Conservation (phyloP, 352 stramenopile genomes). For the Thraustochytrium aureum region DNA sequence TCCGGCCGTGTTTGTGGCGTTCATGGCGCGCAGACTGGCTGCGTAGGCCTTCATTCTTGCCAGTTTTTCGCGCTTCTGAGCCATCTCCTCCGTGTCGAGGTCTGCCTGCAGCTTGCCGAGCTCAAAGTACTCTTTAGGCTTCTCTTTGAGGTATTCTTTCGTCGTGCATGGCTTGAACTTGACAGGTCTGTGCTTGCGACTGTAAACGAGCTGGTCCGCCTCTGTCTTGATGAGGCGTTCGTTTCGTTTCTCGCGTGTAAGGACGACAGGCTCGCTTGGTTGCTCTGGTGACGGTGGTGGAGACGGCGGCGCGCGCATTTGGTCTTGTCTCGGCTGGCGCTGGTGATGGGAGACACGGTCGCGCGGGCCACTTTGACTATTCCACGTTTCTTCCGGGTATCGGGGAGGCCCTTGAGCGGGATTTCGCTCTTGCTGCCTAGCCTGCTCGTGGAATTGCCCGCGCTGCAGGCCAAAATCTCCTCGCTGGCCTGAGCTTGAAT, state of each 20-base stretch:
- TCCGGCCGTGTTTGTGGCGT: background rate
- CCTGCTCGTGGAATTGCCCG: background rate
- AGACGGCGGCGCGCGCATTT: background rate
- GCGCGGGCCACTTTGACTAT: background rate
- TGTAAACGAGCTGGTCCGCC: conserved; percentile 41
- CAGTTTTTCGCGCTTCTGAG: conserved; percentile 37
- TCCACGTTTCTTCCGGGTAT: background rate
- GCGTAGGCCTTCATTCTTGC: conserved; percentile 41
- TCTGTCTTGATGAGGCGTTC: conserved; percentile 32
- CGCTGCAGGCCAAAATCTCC: background rate
- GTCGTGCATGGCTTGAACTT: conserved; percentile 47
- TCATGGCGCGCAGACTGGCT: conserved; percentile 8
- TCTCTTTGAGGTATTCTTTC: conserved; percentile 50
- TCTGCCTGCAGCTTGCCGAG: conserved; percentile 49
- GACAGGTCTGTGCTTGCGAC: conserved; percentile 23
- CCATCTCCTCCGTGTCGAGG: conserved; percentile 35
- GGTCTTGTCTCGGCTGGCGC: background rate
- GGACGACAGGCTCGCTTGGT: background rate
- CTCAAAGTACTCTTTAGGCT: conserved; percentile 47
- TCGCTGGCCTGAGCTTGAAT: background rate
- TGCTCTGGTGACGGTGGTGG: background rate
- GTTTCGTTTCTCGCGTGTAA: conserved; percentile 3
- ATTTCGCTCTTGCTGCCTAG: background rate
- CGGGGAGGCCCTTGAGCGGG: background rate
- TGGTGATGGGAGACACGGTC: background rate